phyloP scores from a whole-genome alignment of 1,284 basidiomycete genomes.

The Irpex sp. region DNA sequence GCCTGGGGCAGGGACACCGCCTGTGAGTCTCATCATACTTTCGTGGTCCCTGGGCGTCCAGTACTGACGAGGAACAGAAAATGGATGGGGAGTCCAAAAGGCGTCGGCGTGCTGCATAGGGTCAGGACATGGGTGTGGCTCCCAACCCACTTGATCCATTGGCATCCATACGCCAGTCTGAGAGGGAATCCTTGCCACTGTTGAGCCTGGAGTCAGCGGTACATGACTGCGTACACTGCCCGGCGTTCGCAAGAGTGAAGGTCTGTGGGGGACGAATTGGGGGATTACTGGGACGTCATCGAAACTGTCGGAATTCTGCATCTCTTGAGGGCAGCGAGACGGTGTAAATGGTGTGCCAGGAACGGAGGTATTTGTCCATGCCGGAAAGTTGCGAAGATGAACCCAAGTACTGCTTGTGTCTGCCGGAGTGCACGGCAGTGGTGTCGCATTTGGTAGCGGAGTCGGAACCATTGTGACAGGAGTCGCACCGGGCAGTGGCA shows the following conservation, averaged over 20 bases:
- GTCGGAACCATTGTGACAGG: background rate
- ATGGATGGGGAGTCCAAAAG: slow-evolving; percentile 2
- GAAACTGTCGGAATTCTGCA: no score
- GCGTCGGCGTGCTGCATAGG: background rate
- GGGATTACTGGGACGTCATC: no score
- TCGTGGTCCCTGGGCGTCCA: background rate
- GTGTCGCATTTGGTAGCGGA: background rate
- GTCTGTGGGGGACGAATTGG: no score
- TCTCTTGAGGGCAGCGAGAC: no score
- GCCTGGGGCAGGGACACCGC: background rate
- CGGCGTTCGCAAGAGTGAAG: background rate
- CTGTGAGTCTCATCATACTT: background rate
- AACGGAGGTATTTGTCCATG: no score
- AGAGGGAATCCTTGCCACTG: background rate
- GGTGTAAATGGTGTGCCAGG: no score
- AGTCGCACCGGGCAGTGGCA: background rate
- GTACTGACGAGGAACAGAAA: background rate
- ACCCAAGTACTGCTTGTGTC: no score
- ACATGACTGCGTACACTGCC: background rate
- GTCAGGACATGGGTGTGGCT: background rate
- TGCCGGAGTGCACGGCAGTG: background rate
- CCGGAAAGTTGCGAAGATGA: no score
- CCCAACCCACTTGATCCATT: background rate
- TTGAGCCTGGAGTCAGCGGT: background rate
- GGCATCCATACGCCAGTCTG: background rate